A percentile compares a stretch with the other conserved stretches of the same genome.
Conservation (phyloP, 352 stramenopile genomes). For the Phytophthora pluvialis region DNA sequence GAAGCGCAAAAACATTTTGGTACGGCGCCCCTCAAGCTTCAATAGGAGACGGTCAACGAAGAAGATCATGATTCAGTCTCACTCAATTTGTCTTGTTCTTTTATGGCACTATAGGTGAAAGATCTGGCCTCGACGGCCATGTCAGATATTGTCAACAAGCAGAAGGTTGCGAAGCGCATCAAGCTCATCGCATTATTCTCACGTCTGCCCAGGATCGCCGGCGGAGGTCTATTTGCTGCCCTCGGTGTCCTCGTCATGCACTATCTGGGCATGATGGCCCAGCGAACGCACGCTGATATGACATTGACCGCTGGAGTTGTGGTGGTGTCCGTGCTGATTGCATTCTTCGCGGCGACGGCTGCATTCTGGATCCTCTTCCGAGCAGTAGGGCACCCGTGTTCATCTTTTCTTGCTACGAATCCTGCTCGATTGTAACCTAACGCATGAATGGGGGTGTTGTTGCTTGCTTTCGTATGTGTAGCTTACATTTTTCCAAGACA, state of each 20-base stretch:
- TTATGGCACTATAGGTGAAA: conserved; percentile 32
- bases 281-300: conserved; percentile 53
- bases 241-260: conserved; percentile 77
- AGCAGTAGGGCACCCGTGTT: conserved; percentile 33
- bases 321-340: conserved; percentile 56
- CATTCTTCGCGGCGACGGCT: conserved; percentile 60
- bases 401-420: neutral
- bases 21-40: neutral
- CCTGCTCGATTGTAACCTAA: neutral
- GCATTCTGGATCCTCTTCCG: conserved; percentile 80
- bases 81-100: neutral
- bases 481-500: conserved; percentile 69
- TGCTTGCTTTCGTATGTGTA: conserved; percentile 12
- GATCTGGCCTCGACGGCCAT: conserved; percentile 53
- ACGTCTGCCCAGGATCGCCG: conserved; percentile 53
- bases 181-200: conserved; percentile 72
- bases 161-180: conserved; percentile 51
- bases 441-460: neutral
- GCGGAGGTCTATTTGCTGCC: conserved; percentile 56
- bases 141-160: conserved; percentile 53
- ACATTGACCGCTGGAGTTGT: conserved; percentile 49
- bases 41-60: neutral
- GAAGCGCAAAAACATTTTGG: conserved; percentile 54
- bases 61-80: no score
- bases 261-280: conserved; percentile 76